phyloP scores from a whole-genome alignment of 768 basidiomycete genomes.

The Mycena galericulata region DNA sequence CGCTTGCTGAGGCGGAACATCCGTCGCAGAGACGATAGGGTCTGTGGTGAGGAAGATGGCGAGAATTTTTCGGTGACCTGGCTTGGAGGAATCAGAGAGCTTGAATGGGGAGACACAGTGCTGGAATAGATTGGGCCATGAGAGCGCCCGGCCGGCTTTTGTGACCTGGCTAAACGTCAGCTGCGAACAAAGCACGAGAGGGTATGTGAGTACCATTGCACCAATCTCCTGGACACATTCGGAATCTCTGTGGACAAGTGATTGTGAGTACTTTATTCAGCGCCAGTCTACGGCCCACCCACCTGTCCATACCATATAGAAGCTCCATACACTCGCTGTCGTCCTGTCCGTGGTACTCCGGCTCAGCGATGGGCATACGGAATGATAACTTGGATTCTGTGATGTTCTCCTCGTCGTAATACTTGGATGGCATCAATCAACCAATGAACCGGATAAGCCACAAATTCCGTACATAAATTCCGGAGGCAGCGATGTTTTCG shows the following conservation, averaged over 20 bases:
- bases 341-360: constrained; percentile 31
- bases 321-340: constrained; percentile 24
- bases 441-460: background rate
- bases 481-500: constrained; percentile 36
- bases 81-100: constrained; percentile 45
- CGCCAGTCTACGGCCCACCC: background rate
- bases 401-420: constrained; percentile 46
- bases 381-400: constrained; percentile 44
- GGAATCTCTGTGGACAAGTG: background rate
- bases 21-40: constrained; percentile 43
- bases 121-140: constrained; percentile 54
- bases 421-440: constrained; percentile 2
- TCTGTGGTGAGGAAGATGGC: constrained; percentile 47
- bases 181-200: background rate
- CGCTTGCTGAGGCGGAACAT: constrained; percentile 47
- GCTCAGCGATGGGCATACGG: constrained; percentile 38
- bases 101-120: constrained; percentile 51
- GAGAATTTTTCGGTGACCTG: constrained; percentile 54
- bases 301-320: constrained; percentile 28
- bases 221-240: constrained; percentile 42
- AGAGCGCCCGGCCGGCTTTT: constrained; percentile 44
- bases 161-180: constrained; percentile 28
- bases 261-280: background rate
- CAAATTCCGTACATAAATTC: constrained; percentile 27
- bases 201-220: constrained; percentile 29